Percentiles rank a stretch among this genome's conserved stretches.
phyloP scores from a whole-genome alignment of 345 rosid species.

The Luvunga scandens region DNA sequence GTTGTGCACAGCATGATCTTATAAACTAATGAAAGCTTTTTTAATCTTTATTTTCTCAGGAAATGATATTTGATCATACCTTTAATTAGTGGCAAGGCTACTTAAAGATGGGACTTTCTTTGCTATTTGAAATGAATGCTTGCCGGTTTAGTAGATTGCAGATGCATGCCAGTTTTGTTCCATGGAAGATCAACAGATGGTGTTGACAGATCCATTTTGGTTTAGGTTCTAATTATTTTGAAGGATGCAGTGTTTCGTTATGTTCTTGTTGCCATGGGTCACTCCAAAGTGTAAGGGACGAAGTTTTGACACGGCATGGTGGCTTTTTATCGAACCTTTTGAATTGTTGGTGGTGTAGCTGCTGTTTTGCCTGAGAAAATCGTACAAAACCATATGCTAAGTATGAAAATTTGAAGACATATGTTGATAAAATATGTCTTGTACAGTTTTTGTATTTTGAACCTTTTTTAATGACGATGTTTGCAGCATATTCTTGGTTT shows the following conservation, averaged over 20 bases:
- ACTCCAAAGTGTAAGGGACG: neutral
- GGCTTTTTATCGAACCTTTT: neutral
- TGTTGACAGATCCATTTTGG: slow-evolving; percentile 14
- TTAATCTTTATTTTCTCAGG: slow-evolving; percentile 31
- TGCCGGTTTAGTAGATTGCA: slow-evolving; percentile 18
- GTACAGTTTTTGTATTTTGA: slow-evolving; percentile 18
- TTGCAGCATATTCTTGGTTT: too few relatives aligned
- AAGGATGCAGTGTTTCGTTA: slow-evolving; percentile 16
- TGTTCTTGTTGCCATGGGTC: slow-evolving; percentile 13
- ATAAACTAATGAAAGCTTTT: neutral
- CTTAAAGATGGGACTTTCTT: slow-evolving; percentile 16
- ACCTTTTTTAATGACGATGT: neutral
- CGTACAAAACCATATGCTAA: slow-evolving; percentile 1
- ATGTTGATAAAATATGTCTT: slow-evolving; percentile 12
- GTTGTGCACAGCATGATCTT: neutral
- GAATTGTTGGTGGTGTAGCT: neutral
- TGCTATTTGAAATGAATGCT: slow-evolving; percentile 12
- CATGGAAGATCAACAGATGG: slow-evolving; percentile 11
- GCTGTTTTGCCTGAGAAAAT: neutral
- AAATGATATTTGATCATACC: slow-evolving; percentile 32
- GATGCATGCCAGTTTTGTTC: slow-evolving; percentile 17
- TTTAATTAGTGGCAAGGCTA: slow-evolving; percentile 20
- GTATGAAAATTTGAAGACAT: neutral
- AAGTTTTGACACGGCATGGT: slow-evolving; percentile 1
- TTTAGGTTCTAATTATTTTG: slow-evolving; percentile 25